Conservation (phyloP, 495 filamentous ascomycete species). For the Lindgomyces ingoldianus region DNA sequence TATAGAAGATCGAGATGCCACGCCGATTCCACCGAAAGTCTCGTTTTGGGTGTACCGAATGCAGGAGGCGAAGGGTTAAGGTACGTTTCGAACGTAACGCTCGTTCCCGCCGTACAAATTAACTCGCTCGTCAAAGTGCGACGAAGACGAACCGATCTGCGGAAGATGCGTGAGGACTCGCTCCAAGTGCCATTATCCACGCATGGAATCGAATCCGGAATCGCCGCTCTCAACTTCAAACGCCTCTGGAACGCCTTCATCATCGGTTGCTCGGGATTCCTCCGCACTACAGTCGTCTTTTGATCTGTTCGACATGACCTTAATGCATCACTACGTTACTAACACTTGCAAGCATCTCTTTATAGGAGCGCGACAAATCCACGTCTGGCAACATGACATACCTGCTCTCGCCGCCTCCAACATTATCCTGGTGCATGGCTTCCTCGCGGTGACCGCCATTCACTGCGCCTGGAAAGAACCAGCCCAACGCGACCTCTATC, state of each 20-base stretch:
- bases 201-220: neutral
- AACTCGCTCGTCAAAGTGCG: neutral
- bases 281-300: conserved; percentile 4
- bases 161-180: neutral
- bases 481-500: neutral
- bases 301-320: conserved; percentile 2
- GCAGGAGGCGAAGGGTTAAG: conserved; percentile 9
- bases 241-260: neutral
- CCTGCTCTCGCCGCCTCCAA: conserved; percentile 4
- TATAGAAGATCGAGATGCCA: conserved; percentile 2
- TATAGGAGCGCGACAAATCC: neutral
- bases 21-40: conserved; percentile 4
- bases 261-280: neutral
- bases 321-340: conserved; percentile 12
- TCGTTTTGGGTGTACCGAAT: conserved; percentile 9
- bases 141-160: neutral
- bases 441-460: neutral
- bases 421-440: neutral
- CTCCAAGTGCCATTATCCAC: neutral
- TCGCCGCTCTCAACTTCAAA: neutral
- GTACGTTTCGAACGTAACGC: neutral
- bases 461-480: neutral
- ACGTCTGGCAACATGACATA: conserved; percentile 12
- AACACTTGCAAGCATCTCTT: conserved; percentile 9
- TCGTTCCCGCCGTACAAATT: conserved; percentile 1